Percentiles rank a stretch among this genome's conserved stretches.
phyloP scores from a whole-genome alignment of 768 basidiomycete genomes.

The Mycena kentingensis region DNA sequence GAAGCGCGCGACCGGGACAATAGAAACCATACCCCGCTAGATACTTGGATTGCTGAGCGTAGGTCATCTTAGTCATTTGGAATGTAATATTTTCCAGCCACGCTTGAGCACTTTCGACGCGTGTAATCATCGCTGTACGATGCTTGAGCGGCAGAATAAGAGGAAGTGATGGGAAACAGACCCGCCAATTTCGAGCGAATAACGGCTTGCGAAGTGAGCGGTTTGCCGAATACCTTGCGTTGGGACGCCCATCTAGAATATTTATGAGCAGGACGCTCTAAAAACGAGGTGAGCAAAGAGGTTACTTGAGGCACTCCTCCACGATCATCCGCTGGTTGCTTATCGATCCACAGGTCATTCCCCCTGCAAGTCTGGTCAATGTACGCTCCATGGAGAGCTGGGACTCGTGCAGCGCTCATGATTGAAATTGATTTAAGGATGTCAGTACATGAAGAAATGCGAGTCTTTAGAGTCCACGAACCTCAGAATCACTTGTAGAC shows the following conservation, averaged over 20 bases:
- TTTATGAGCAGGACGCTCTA: constrained; percentile 71
- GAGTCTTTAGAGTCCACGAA: constrained; percentile 2
- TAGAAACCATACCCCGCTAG: constrained; percentile 62
- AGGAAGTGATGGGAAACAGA: background rate
- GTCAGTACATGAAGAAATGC: constrained; percentile 46
- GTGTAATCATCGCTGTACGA: constrained; percentile 68
- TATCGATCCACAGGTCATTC: no score
- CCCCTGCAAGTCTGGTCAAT: no score
- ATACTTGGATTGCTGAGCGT: constrained; percentile 70
- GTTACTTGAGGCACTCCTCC: constrained; percentile 1
- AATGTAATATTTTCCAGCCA: constrained; percentile 88
- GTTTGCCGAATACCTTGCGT: constrained; percentile 79
- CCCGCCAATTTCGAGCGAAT: constrained; percentile 72
- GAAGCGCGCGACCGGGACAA: background rate
- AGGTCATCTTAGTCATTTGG: constrained; percentile 87
- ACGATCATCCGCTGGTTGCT: no score
- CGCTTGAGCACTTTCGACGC: constrained; percentile 77
- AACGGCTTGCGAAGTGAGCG: constrained; percentile 66
- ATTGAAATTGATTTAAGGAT: constrained; percentile 69
- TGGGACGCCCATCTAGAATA: constrained; percentile 83
- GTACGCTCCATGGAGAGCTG: no score
- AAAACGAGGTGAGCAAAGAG: constrained; percentile 35
- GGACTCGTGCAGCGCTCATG: constrained; percentile 50
- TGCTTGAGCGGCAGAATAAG: background rate
- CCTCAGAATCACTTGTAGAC: constrained; percentile 37